A percentile compares a stretch with the other conserved stretches of the same genome.
phyloP scores from a whole-genome alignment of 257 asterid genomes.

The Datura wrightii region DNA sequence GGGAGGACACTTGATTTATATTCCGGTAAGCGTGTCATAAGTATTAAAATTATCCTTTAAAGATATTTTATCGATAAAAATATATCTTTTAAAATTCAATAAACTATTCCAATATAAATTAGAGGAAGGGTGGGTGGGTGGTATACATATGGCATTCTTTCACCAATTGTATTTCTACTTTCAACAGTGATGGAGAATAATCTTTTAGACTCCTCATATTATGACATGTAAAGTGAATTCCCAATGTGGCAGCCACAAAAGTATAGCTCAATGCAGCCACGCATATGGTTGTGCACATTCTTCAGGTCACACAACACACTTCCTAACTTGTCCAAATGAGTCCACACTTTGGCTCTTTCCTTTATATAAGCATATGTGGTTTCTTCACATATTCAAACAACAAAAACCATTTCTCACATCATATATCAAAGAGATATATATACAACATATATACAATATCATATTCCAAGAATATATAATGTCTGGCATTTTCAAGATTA shows the following conservation, averaged over 20 bases:
- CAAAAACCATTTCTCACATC: neutral
- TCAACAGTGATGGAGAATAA: neutral
- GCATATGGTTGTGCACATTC: neutral
- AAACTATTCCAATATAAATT: too few species aligned
- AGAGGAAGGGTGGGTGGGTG: too few species aligned
- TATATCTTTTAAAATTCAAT: too few species aligned
- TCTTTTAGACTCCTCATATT: neutral
- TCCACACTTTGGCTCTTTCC: neutral
- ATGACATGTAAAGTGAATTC: neutral
- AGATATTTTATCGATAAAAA: too few species aligned
- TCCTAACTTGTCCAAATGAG: neutral
- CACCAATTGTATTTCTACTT: too few species aligned
- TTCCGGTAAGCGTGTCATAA: too few species aligned
- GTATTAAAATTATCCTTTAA: too few species aligned
- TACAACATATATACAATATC: neutral
- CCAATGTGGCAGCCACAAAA: neutral
- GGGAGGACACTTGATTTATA: too few species aligned
- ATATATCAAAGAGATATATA: neutral
- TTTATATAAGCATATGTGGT: neutral
- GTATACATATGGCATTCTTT: too few species aligned
- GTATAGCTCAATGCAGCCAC: neutral
- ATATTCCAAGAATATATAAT: neutral
- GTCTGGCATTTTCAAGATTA: neutral
- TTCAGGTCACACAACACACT: neutral
- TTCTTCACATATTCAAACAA: neutral